phyloP scores from a whole-genome alignment of 2,329 filamentous ascomycete species.

The Phaeosphaeria sp. region DNA sequence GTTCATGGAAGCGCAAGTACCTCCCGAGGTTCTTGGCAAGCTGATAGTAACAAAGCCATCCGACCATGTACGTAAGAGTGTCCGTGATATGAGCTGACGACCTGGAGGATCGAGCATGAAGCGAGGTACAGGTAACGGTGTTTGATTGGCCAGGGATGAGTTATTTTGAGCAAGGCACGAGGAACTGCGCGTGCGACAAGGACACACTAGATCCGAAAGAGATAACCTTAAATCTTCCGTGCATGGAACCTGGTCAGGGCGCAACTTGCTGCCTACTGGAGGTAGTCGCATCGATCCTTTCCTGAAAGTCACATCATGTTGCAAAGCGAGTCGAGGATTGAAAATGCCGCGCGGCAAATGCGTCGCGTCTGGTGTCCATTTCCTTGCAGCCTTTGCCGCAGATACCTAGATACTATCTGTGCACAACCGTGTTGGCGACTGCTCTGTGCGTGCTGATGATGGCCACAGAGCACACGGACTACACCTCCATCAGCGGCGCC shows the following conservation, averaged over 20 bases:
- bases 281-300: neutral
- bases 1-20: neutral
- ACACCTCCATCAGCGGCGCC: neutral
- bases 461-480: neutral
- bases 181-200: conserved; percentile 1
- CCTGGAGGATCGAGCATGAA: neutral
- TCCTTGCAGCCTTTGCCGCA: neutral
- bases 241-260: conserved; percentile 1
- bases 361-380: neutral
- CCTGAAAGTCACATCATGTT: neutral
- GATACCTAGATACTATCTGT: neutral
- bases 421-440: neutral
- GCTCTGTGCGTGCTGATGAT: neutral
- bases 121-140: neutral
- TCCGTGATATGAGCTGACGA: neutral
- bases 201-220: neutral
- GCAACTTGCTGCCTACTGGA: neutral
- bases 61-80: neutral
- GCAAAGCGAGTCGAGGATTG: neutral
- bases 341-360: neutral
- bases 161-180: conserved; percentile 4
- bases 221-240: conserved; percentile 11
- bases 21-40: neutral
- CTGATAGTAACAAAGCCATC: neutral
- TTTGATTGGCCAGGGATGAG: neutral